Evolutionary conservation across 352 stramenopile genomes (phyloP), one percentile per base, ranked within the genome.

Genomic region (Phytophthora megakarya): DNA sequence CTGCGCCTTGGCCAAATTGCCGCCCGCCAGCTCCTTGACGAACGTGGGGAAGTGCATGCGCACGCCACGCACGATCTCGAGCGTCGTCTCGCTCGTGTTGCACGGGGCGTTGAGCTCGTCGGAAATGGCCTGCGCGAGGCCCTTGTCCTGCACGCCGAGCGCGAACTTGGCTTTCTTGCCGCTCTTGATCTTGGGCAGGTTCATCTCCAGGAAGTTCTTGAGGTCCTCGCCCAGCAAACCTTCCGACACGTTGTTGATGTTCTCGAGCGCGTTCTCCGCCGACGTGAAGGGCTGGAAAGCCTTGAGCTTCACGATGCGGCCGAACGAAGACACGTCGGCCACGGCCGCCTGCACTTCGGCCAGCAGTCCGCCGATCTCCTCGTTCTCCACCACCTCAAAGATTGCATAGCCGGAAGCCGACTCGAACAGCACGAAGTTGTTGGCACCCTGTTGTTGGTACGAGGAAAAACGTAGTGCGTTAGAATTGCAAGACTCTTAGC

Each of bases 131-230:
- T 86, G 95, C 86, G 71, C 93, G 77, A 86, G 98, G 70, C 61
- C 87, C 86, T 86, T 98, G 86, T 92, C 99, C 90, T 86, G 98
- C 50, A 98, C 88, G 39, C 92, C 92, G 23, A 98, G 83, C 30
- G 83, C 66, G 62, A 96, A 95, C 64, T 95, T 96, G 61, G 79
- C 79, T 72, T 96, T 96, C 73, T 96, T 97, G 54, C 81, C 81
- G 33, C 94, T 81, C 72, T 97, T 98, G 59, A 96, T 88, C 71
- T 99, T 99, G 35, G 98, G 97, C 53, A 99, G 69, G 81, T 99
- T 99, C 89, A 99, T 98, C 76, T 99, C 97, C 49, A 99, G 87
- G 83, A 99, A 99, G 73, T 98, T 97, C 71, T 98, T 96, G 40
- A 99, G 89, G 70, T 97, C 91, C 28, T 98, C 88, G 51, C 88